Conservation (phyloP, 306 rosid species). For the Corylus americana region DNA sequence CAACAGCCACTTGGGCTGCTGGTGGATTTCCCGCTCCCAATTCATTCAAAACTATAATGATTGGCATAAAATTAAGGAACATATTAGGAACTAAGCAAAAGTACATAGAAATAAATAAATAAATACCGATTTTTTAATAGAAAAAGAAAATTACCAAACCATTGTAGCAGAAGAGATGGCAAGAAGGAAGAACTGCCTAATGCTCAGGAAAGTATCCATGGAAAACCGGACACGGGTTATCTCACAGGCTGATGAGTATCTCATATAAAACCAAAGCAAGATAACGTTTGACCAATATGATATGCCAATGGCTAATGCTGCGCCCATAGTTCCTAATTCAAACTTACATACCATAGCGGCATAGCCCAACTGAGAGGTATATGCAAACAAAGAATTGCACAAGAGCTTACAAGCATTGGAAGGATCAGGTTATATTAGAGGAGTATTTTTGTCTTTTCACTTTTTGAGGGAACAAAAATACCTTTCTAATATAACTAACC, state of each 20-base stretch:
- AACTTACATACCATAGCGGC: slow-evolving; percentile 35
- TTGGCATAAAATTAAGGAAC: not conserved
- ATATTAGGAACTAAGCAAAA: not conserved
- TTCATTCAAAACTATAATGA: slow-evolving; percentile 59
- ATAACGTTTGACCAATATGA: slow-evolving; percentile 56
- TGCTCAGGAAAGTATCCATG: slow-evolving; percentile 25
- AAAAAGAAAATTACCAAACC: slow-evolving; percentile 54
- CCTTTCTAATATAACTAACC: too few relatives aligned
- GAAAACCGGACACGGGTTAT: slow-evolving; percentile 43
- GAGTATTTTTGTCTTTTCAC: too few relatives aligned
- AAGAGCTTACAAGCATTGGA: slow-evolving; percentile 47
- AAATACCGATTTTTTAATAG: too few relatives aligned
- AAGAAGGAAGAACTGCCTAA: slow-evolving; percentile 40
- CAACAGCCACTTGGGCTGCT: slow-evolving; percentile 43
- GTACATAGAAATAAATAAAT: not conserved
- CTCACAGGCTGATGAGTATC: slow-evolving; percentile 47
- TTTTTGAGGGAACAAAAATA: too few relatives aligned
- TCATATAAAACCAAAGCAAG: slow-evolving; percentile 31
- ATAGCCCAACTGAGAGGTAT: slow-evolving; percentile 41
- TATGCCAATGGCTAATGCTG: slow-evolving; percentile 50
- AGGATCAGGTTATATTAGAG: slow-evolving; percentile 14
- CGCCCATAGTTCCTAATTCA: slow-evolving; percentile 44
- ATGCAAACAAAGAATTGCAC: slow-evolving; percentile 45
- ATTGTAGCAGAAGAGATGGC: slow-evolving; percentile 64
- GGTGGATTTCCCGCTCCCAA: slow-evolving; percentile 62